These are phyloP conservation scores for Leccinum broughii DNA, from an alignment of 768 basidiomycete species.

Conservation along the genomic window DNA sequence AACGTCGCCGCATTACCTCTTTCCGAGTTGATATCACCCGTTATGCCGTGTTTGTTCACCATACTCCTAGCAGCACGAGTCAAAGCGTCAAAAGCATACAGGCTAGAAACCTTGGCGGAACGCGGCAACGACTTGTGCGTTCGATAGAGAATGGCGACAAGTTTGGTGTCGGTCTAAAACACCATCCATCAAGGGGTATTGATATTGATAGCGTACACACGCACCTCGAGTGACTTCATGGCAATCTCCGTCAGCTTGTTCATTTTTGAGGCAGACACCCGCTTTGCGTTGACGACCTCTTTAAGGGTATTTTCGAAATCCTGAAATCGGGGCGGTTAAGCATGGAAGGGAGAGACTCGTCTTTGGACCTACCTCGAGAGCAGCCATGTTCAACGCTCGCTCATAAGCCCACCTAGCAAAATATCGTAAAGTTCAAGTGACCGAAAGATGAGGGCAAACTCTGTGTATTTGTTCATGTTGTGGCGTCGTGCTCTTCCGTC, in stretches of 20 bases:
- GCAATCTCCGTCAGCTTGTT: conserved; percentile 72
- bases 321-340: conserved; percentile 40
- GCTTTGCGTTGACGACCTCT: conserved; percentile 79
- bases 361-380: conserved; percentile 39
- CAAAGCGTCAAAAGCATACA: conserved; percentile 94
- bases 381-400: conserved; percentile 37
- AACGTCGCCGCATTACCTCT: conserved; percentile 81
- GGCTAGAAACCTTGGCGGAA: conserved; percentile 74
- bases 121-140: conserved; percentile 78
- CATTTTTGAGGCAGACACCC: conserved; percentile 88
- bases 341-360: neutral
- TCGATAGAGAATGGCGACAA: conserved; percentile 87
- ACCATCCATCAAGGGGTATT: neutral
- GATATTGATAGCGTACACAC: conserved; percentile 23
- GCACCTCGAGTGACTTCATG: conserved; percentile 74
- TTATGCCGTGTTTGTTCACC: conserved; percentile 61
- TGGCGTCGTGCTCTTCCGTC: conserved; percentile 5
- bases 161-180: conserved; percentile 74
- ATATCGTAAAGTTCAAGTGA: conserved; percentile 10
- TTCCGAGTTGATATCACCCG: conserved; percentile 53
- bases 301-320: conserved; percentile 80
- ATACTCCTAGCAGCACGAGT: conserved; percentile 77
- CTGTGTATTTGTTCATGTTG: conserved; percentile 45
- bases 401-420: conserved; percentile 22
- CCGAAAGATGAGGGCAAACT: conserved; percentile 11